Conservation (phyloP, 192 early-diverging fungal species). For the Gonapodya prolifera region DNA sequence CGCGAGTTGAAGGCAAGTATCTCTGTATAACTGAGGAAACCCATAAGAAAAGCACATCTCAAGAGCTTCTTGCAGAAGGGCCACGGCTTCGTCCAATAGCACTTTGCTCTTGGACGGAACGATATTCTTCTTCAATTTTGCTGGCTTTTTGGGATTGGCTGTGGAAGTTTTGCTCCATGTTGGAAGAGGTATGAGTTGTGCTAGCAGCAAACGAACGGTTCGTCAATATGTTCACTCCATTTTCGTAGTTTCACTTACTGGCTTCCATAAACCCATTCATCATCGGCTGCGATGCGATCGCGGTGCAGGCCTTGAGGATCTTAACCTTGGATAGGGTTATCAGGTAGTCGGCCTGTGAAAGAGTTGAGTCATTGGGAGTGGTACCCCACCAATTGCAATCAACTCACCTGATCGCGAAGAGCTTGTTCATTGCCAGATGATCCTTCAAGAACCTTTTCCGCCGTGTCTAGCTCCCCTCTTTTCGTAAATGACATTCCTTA, state of each 20-base stretch:
- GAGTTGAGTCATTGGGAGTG: neutral
- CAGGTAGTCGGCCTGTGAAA: slow-evolving; percentile 17
- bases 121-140: slow-evolving; percentile 6
- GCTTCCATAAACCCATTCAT: slow-evolving; percentile 32
- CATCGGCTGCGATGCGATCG: slow-evolving; percentile 10
- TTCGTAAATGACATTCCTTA: slow-evolving; percentile 18
- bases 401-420: slow-evolving; percentile 20
- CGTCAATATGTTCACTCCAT: neutral
- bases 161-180: slow-evolving; percentile 8
- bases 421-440: slow-evolving; percentile 13
- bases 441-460: slow-evolving; percentile 15
- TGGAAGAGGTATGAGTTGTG: neutral
- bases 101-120: neutral
- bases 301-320: slow-evolving; percentile 7
- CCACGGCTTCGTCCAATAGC: neutral
- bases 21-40: neutral
- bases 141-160: slow-evolving; percentile 4
- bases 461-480: slow-evolving; percentile 21
- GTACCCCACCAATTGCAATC: neutral
- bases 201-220: neutral
- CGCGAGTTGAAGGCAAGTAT: neutral
- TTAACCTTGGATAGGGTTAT: slow-evolving; percentile 14
- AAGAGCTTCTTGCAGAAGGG: neutral
- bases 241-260: slow-evolving; percentile 19
- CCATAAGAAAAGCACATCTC: slow-evolving; percentile 5